Percentiles rank a stretch among this genome's conserved stretches.
phyloP scores from a whole-genome alignment of 192 early-diverging fungal genomes.

The Backusella australiensis region DNA sequence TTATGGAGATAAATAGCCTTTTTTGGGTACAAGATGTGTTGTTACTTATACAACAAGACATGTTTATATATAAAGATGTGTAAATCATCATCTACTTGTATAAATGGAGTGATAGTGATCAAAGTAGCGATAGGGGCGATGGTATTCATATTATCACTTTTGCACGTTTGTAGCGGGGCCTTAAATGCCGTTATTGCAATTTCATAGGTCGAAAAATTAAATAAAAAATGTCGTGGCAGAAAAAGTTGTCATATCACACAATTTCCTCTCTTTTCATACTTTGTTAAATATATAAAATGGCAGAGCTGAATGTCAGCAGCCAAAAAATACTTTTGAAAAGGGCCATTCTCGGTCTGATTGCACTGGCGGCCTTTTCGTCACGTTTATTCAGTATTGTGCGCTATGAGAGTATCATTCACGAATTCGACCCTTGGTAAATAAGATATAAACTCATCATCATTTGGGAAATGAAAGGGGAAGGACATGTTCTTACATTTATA shows the following conservation, averaged over 20 bases:
- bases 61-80: too few species aligned
- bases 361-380: conserved; percentile 80
- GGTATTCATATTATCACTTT: too few species aligned
- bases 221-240: conserved; percentile 8
- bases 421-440: conserved; percentile 92
- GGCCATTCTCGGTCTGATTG: conserved; percentile 87
- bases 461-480: too few species aligned
- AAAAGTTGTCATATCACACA: neutral
- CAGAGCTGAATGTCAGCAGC: conserved; percentile 37
- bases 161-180: neutral
- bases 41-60: too few species aligned
- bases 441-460: neutral
- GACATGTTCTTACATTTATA: neutral
- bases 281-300: conserved; percentile 17
- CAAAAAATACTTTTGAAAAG: conserved; percentile 71
- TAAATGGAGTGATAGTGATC: too few species aligned
- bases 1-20: neutral
- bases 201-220: neutral
- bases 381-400: conserved; percentile 97
- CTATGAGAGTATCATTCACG: conserved; percentile 99
- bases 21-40: neutral
- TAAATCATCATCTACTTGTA: too few species aligned
- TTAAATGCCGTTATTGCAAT: neutral
- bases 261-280: neutral
- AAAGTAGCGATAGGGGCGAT: too few species aligned